Base-by-base conservation (phyloP, 352 stramenopile species). In the Phytophthora agathidicida region DNA sequence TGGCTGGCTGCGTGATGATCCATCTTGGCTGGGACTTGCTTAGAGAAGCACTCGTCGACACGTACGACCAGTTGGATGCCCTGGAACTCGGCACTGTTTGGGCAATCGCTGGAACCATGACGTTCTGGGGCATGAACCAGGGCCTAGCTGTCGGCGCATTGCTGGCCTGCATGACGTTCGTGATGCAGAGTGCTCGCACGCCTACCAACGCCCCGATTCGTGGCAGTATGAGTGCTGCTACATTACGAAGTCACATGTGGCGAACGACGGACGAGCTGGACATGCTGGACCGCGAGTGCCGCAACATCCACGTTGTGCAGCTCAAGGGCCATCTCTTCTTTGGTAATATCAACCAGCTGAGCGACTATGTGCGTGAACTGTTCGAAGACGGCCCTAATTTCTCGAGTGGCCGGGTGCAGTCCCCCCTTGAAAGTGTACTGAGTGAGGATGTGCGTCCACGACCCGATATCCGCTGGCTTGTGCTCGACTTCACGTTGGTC, bases 401-500 rank as follows among this genome's bases (percentile, higher is more conserved):
- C 5, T 32, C 30, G 2, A 56, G 16, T 16, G 57, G 32, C 30
- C 45, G 30, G 4, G 49, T 64, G 14, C 33, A 46, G 10, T 54
- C 57, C 37, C 49, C 50, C 23, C 57, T 68, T 23, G 50, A 63
- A 19, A 59, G 54, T 20, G 48, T 58, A 8, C 44, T 67, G 5
- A 65, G 60, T 24, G 47, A 60, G n/a, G 45, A 60, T 9, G n/a
- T 51, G 20, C 60, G 61, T 7, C 60, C 49, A 2, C 58, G 61
- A 48, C 39, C 55, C 3, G 33, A 67, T 8, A 88, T 92, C 14
- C 57, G 60, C 10, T 90, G 66, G 35, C 65, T 94, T 26, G 91
- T 98, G 27, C 74, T 98, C 7, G 92, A 98, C 57, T 98, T 98
- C 58, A 96, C 89, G 1, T 60, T 98, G 2, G 94, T 98, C 0